Percentiles rank a stretch among this genome's conserved stretches.
phyloP scores from a whole-genome alignment of 305 asterid genomes.

The Solanum hybrid region DNA sequence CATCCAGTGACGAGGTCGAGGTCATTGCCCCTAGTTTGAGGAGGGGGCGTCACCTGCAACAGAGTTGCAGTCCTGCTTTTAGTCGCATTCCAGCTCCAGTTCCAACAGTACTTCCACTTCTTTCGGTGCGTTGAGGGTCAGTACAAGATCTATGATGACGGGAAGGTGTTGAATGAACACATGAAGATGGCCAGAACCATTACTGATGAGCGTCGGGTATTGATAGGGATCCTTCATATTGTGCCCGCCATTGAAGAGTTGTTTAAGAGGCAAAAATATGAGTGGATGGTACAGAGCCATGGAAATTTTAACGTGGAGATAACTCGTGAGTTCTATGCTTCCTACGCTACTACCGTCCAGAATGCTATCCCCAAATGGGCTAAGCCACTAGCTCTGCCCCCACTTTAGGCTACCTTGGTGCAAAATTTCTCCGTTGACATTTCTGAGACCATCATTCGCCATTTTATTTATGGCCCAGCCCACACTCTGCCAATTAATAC shows the following conservation, averaged over 20 bases:
- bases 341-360: rapidly evolving
- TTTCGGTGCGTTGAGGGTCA: background rate
- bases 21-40: background rate
- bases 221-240: background rate
- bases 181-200: background rate
- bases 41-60: background rate
- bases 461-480: too few relatives aligned
- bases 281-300: rapidly evolving
- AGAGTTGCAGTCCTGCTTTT: rapidly evolving
- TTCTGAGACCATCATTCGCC: background rate
- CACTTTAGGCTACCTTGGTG: background rate
- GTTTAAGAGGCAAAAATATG: background rate
- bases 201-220: background rate
- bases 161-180: background rate
- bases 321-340: background rate
- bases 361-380: background rate
- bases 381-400: background rate
- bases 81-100: rapidly evolving
- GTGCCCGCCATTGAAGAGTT: rapidly evolving
- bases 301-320: rapidly evolving
- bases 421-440: background rate
- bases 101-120: rapidly evolving
- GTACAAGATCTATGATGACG: background rate
- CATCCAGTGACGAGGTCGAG: background rate
- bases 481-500: too few relatives aligned